These are phyloP conservation scores for Sphaceloma murrayae DNA, from an alignment of 2,329 filamentous ascomycete species.

Conservation along the genomic window DNA sequence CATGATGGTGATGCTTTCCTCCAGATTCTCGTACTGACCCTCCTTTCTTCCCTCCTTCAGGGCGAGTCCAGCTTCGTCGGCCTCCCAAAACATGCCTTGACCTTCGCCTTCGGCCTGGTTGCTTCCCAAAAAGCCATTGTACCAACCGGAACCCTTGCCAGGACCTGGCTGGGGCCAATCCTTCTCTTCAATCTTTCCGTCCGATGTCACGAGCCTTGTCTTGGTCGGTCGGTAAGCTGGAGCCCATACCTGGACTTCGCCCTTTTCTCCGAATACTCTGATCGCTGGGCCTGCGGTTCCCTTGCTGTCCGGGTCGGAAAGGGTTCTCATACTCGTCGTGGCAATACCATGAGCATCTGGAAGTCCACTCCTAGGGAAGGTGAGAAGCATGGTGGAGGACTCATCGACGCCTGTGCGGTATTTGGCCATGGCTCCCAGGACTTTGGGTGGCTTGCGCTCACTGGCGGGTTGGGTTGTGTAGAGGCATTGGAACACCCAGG, in stretches of 20 bases:
- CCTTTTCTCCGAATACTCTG: slow-evolving; percentile 68
- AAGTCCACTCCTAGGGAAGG: slow-evolving; percentile 53
- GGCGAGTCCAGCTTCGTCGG: slow-evolving; percentile 67
- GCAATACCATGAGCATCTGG: slow-evolving; percentile 57
- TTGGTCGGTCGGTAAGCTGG: slow-evolving; percentile 58
- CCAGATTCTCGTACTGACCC: slow-evolving; percentile 58
- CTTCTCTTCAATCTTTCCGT: slow-evolving; percentile 41
- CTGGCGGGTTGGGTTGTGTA: slow-evolving; percentile 64
- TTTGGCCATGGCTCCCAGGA: slow-evolving; percentile 59
- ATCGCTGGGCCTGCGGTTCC: slow-evolving; percentile 56
- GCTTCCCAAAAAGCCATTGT: slow-evolving; percentile 38
- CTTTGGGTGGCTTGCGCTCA: slow-evolving; percentile 57
- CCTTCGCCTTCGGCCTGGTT: slow-evolving; percentile 48
- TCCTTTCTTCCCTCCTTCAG: slow-evolving; percentile 68
- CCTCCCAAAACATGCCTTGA: slow-evolving; percentile 84
- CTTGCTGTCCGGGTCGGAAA: slow-evolving; percentile 52
- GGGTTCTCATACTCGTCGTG: slow-evolving; percentile 51
- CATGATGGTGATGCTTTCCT: slow-evolving; percentile 80
- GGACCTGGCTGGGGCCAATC: slow-evolving; percentile 39
- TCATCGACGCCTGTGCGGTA: slow-evolving; percentile 70
- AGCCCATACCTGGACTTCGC: slow-evolving; percentile 71
- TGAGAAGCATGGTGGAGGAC: slow-evolving; percentile 65
- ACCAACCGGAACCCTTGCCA: slow-evolving; percentile 38
- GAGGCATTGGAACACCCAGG: slow-evolving; percentile 82
- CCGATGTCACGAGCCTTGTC: slow-evolving; percentile 30